A percentile compares a stretch with the other conserved stretches of the same genome.
These are phyloP conservation scores for Wickerhamiella sergipiensis DNA, from an alignment of 805 yeast genomes.

Conservation along the genomic window DNA sequence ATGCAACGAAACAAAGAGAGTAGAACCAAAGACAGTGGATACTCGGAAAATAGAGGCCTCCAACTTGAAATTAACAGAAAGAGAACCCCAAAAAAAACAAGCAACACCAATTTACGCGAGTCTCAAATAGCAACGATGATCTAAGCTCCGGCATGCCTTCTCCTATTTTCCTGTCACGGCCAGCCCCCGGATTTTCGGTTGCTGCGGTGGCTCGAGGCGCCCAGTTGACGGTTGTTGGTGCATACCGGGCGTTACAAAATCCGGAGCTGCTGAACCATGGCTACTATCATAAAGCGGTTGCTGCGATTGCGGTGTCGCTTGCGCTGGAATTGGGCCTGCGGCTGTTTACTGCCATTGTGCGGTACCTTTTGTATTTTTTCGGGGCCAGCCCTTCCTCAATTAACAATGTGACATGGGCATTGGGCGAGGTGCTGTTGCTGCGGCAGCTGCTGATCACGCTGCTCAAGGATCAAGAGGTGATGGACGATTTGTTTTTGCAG, in stretches of 20 bases:
- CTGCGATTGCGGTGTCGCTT: slow-evolving; percentile 28
- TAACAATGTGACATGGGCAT: slow-evolving; percentile 15
- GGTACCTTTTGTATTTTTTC: slow-evolving; percentile 16
- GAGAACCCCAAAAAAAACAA: too few relatives aligned
- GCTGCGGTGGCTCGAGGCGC: slow-evolving; percentile 38
- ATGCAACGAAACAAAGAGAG: too few relatives aligned
- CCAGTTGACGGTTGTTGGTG: slow-evolving; percentile 39
- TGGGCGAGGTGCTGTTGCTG: slow-evolving; percentile 28
- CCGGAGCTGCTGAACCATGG: slow-evolving; percentile 27
- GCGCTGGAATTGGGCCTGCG: slow-evolving; percentile 26
- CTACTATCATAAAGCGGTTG: slow-evolving; percentile 27
- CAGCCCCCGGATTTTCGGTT: slow-evolving; percentile 40
- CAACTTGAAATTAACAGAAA: too few relatives aligned
- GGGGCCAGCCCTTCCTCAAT: slow-evolving; percentile 6
- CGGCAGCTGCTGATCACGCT: slow-evolving; percentile 27
- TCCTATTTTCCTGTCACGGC: slow-evolving; percentile 43
- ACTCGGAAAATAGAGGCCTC: too few relatives aligned
- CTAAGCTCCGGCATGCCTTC: slow-evolving; percentile 35
- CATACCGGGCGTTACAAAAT: slow-evolving; percentile 33
- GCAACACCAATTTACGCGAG: not conserved
- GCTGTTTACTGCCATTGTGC: slow-evolving; percentile 19
- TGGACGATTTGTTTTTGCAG: slow-evolving; percentile 28
- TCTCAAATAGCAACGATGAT: not conserved
- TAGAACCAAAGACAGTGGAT: too few relatives aligned
- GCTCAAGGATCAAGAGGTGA: slow-evolving; percentile 13